Base-by-base conservation (phyloP, 805 yeast species). In the Candida qinlingensis region DNA sequence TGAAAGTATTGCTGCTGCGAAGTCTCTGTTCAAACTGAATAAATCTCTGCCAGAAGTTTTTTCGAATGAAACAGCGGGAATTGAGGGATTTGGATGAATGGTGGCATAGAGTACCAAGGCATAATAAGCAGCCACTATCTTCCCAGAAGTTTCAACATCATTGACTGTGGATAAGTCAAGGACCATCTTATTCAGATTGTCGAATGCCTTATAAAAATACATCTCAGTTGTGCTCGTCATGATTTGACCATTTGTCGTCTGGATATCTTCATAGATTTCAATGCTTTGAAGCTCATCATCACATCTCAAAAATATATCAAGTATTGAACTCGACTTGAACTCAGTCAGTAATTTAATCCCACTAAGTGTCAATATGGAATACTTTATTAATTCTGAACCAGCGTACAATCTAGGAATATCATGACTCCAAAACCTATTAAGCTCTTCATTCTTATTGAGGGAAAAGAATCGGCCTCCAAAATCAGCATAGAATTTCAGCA, bases 381-480 rank as follows among this genome's bases (percentile, higher is more conserved):
- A 44, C 27, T 46, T 52, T n/a, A 57, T 36, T 37, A 56, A 33
- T 7, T 40, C 44, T 5, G 57, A 56, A 6, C 45, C 48, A 5
- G 45, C 45, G 56, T 57, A 57, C 4, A 54, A 47, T 37, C 44
- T 37, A 1, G 61, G 57, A 0, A 46, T 55, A 11, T 53, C 58
- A 25, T 29, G 6, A 5, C 44, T 51, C 50, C 57, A 50, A 19
- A 57, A 43, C 3, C 27, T 39, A 27, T 46, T 44, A 7, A 47
- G 42, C 9, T 47, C 39, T 12, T 39, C 10, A 29, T 44, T 49
- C 45, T 46, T 48, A 43, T 53, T 52, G 1, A 49, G 50, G 0
- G 58, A 46, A 45, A 57, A 57, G 48, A 57, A 54, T 4, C 38
- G 43, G 25, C 57, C 56, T 28, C 57, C 55, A 41, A 55, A 57